Evolutionary conservation across 2,329 filamentous ascomycete species (phyloP).

Genomic region (Claviceps purpurea): DNA sequence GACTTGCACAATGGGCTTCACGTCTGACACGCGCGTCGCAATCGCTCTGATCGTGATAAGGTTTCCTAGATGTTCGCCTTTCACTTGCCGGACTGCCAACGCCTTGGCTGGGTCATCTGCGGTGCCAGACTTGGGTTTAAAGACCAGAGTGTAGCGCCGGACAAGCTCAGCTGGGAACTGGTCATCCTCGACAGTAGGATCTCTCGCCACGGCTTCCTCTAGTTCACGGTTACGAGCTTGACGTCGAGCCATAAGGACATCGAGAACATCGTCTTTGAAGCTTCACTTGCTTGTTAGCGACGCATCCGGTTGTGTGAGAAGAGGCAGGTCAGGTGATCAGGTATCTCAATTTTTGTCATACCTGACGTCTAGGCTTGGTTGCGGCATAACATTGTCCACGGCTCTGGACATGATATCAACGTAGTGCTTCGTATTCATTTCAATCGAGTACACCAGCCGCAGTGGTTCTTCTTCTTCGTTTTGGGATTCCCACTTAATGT

Average conservation of each 20-base stretch:
- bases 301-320: not conserved
- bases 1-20: slow-evolving; percentile 94
- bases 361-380: slow-evolving; percentile 63
- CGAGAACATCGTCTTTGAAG: slow-evolving; percentile 95
- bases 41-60: slow-evolving; percentile 93
- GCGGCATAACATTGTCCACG: slow-evolving; percentile 75
- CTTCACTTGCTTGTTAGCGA: slow-evolving; percentile 25
- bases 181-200: slow-evolving; percentile 53
- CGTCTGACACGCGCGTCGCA: slow-evolving; percentile 87
- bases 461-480: slow-evolving; percentile 50
- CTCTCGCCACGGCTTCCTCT: slow-evolving; percentile 50
- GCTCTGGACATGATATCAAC: slow-evolving; percentile 83
- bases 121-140: slow-evolving; percentile 76
- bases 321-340: not conserved
- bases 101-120: slow-evolving; percentile 49
- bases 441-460: slow-evolving; percentile 70
- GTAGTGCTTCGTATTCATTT: slow-evolving; percentile 88
- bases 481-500: slow-evolving; percentile 60
- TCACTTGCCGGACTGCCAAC: slow-evolving; percentile 83
- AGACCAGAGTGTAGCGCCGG: slow-evolving; percentile 86
- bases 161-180: slow-evolving; percentile 88
- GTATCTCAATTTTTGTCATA: slow-evolving; percentile 20
- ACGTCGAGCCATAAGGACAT: slow-evolving; percentile 90
- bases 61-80: slow-evolving; percentile 82
- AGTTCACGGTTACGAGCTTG: slow-evolving; percentile 74